phyloP scores from a whole-genome alignment of 805 yeast species.

The Ascoidea asiatica region DNA sequence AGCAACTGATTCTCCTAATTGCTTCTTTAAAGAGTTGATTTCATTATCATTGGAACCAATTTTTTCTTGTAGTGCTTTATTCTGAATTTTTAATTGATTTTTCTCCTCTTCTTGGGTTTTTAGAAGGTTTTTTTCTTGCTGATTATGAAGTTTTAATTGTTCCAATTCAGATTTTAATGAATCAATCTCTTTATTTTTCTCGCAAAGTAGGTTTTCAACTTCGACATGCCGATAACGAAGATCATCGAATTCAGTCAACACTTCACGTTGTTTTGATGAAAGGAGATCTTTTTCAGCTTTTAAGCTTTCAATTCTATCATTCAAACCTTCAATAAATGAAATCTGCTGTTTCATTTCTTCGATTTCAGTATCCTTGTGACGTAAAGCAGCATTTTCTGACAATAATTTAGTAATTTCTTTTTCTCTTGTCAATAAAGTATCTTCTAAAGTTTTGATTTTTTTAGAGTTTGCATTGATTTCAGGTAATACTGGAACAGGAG shows the following conservation, averaged over 20 bases:
- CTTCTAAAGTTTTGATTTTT: not conserved
- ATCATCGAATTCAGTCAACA: slow-evolving; percentile 2
- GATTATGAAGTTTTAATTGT: too few species aligned
- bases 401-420: not conserved
- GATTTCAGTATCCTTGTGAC: slow-evolving; percentile 2
- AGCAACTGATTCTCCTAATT: not conserved
- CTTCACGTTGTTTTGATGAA: not conserved
- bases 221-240: slow-evolving; percentile 4
- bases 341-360: slow-evolving; percentile 2
- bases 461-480: not conserved
- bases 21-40: not conserved
- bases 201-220: slow-evolving; percentile 2
- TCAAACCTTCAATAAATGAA: slow-evolving; percentile 2
- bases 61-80: too few species aligned
- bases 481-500: not conserved
- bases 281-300: not conserved
- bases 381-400: not conserved
- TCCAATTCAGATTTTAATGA: not conserved
- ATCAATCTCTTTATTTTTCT: slow-evolving; percentile 3
- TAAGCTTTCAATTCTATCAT: slow-evolving; percentile 1
- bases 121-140: too few species aligned
- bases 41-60: not conserved
- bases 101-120: not conserved
- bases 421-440: not conserved
- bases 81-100: too few species aligned